Base-by-base conservation (phyloP, 345 rosid species). In the Schrenkiella parvula region DNA sequence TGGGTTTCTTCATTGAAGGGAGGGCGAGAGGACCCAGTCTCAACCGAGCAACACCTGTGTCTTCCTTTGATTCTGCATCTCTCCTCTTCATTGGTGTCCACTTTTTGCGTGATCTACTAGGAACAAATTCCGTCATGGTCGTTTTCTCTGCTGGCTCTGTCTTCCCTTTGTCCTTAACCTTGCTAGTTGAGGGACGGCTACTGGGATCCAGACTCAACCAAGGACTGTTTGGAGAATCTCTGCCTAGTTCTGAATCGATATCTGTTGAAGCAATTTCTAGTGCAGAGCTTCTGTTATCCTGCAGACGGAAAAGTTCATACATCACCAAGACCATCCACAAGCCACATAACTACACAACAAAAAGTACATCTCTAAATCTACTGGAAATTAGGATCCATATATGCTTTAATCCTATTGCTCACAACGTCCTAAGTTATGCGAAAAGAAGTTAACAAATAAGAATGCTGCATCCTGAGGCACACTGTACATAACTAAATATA, bases 151-250 rank as follows among this genome's bases (percentile, higher is more conserved):
- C 71, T 47, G 62, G 23, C 34, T 48, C 70, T 47, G 52, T 67
- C 69, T 70, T 75, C 43, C 62, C 83, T 60, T 51, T 57, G 65
- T 73, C 75, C 73, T 64, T 79, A 37, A 79, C 56, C 77, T 80
- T 85, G 39, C 39, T 53, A 38, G 53, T 54, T 43, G 76, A 61
- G 66, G 71, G 67, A 31, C 44, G 79, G 63, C 81, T 80, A 75
- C 80, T 78, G 10, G 88, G 78, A 81, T 89, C 90, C 75, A 91
- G 84, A 78, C 89, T 93, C 79, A 90, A 78, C 96, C 96, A 89
- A 53, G 96, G 86, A 58, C 76, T 74, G 77, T 78, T 71, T 34
- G 79, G 56, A 43, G 69, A 58, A 56, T 86, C 92, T 69, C 78
- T 86, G 48, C 79, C 80, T 28, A 80, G 72, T 55, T 73, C 82